Evolutionary conservation across 768 basidiomycete genomes (phyloP).

Genomic region (Tricholoma matsutake): DNA sequence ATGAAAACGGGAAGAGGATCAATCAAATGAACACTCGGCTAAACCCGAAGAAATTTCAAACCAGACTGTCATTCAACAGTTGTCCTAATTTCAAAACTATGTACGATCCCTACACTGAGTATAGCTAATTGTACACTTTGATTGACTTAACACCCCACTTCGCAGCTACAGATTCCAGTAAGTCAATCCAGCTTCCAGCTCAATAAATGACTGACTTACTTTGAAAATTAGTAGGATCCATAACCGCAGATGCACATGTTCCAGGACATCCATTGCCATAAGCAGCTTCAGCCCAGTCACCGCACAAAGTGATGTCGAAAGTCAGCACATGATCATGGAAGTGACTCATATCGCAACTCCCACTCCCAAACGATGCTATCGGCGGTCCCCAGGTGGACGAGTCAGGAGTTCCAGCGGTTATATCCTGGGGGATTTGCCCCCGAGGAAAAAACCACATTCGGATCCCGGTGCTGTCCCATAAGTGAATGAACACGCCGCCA

Average conservation of each 20-base stretch:
- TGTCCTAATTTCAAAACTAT: neutral
- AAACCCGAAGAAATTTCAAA: conserved; percentile 14
- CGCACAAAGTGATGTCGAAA: conserved; percentile 47
- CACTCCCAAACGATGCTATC: conserved; percentile 45
- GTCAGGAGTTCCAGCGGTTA: conserved; percentile 39
- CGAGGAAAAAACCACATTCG: conserved; percentile 55
- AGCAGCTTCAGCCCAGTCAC: conserved; percentile 41
- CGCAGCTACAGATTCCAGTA: conserved; percentile 35
- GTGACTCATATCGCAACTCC: conserved; percentile 46
- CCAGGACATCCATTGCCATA: conserved; percentile 40
- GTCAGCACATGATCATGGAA: conserved; percentile 51
- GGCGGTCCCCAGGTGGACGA: conserved; percentile 52
- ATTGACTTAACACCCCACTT: conserved; percentile 51
- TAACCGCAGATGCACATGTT: conserved; percentile 44
- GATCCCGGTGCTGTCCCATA: conserved; percentile 51
- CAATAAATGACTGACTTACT: conserved; percentile 21
- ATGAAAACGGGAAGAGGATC: conserved; percentile 32
- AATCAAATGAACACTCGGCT: conserved; percentile 30
- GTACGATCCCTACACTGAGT: neutral
- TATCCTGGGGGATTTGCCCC: conserved; percentile 46
- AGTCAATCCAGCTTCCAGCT: neutral
- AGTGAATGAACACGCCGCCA: conserved; percentile 54
- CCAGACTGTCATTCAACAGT: too few relatives aligned
- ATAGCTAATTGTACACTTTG: conserved; percentile 2
- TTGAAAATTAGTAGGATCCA: conserved; percentile 55